Base-by-base conservation (phyloP, 495 filamentous ascomycete genomes). In the Glarea lozoyensis region DNA sequence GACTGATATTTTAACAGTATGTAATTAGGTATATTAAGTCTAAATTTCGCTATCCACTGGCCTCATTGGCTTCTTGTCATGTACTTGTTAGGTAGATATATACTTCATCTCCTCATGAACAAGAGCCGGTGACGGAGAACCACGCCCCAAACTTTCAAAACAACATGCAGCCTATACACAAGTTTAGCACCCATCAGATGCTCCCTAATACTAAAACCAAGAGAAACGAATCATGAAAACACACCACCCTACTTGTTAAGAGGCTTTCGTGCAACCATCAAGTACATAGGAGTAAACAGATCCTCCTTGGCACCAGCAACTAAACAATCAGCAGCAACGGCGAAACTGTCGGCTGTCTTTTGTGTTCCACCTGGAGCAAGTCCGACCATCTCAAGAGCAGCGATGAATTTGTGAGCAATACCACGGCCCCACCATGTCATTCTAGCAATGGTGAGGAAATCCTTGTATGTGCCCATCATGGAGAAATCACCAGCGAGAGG, bases 221-320 rank as follows among this genome's bases (percentile, higher is more conserved):
- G n/a, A n/a, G n/a, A n/a, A n/a, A n/a, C n/a, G n/a, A n/a, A n/a
- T n/a, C n/a, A n/a, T n/a, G n/a, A n/a, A n/a, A n/a, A n/a, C n/a
- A n/a, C n/a, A n/a, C n/a, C n/a, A 39, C 7, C 17, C 32, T 9
- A 35, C 17, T 37, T 5, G 15, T 19, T 21, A 4, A 37, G 17
- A 19, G 89, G 85, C 70, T 98, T 98, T 65, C 86, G 77, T 29
- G 75, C 92, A 43, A 98, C 78, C 92, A 98, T 96, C 61, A 98
- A 67, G 69, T 95, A 96, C 90, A 98, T 98, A 24, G 90, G 90
- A 0, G 90, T 98, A 69, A 98, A 98, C 15, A 98, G 74, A 56
- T 94, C 83, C 73, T 86, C 76, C 72, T 84, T 80, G 25, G 79
- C 90, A 64, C 92, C 90, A 37, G 82, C 86, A 4, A 95, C 92